Evolutionary conservation across 768 basidiomycete species (phyloP).

Genomic region (Tulasnella sp.): DNA sequence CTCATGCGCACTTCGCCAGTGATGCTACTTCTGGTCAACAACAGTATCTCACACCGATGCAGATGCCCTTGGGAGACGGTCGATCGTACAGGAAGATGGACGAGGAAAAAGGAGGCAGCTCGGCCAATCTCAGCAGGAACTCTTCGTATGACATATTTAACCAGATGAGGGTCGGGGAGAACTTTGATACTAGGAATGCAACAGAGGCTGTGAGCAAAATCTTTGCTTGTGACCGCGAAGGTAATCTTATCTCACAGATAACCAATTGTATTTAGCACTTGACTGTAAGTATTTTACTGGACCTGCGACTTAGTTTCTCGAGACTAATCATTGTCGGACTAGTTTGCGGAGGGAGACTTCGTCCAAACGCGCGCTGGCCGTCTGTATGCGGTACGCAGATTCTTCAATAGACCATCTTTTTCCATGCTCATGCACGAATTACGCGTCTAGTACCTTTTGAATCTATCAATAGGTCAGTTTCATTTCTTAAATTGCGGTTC

Average conservation of each 20-base stretch:
- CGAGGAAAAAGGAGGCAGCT: conserved; percentile 5
- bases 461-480: conserved; percentile 45
- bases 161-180: conserved; percentile 33
- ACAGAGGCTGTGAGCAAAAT: conserved; percentile 30
- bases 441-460: conserved; percentile 54
- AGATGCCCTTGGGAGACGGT: not conserved
- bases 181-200: conserved; percentile 46
- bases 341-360: conserved; percentile 48
- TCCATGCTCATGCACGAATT: conserved; percentile 36
- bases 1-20: conserved; percentile 7
- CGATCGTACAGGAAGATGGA: conserved; percentile 1
- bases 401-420: not conserved
- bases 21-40: not conserved
- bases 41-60: not conserved
- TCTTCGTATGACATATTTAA: not conserved
- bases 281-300: not conserved
- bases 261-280: not conserved
- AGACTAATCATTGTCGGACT: not conserved
- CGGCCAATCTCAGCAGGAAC: not conserved
- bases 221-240: not conserved
- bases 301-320: not conserved
- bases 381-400: conserved; percentile 4
- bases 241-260: not conserved
- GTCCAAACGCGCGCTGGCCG: conserved; percentile 24
- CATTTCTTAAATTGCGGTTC: not conserved